Percentiles rank a stretch among this genome's conserved stretches.
Evolutionary conservation across 2,329 filamentous ascomycete genomes (phyloP).

Genomic region (Sporothrix humicola): DNA sequence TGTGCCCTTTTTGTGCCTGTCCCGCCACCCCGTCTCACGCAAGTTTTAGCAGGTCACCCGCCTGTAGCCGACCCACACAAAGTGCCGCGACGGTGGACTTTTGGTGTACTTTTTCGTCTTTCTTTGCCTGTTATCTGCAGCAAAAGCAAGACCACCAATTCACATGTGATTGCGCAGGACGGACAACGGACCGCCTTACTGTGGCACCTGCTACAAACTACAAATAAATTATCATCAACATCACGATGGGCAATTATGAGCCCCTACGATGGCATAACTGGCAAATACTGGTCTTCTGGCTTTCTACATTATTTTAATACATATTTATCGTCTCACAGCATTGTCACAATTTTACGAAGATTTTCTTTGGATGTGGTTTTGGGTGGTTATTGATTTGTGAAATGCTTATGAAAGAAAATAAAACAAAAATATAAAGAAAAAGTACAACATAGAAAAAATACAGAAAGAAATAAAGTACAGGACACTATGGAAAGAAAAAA

Average conservation of each 20-base stretch:
- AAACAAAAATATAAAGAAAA: not conserved
- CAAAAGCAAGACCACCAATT: constrained; percentile 1
- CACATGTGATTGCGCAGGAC: constrained; percentile 15
- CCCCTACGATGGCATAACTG: too few relatives aligned
- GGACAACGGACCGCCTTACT: not conserved
- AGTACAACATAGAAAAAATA: not conserved
- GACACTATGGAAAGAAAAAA: too few relatives aligned
- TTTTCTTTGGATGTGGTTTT: too few relatives aligned
- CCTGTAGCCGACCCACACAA: constrained; percentile 16
- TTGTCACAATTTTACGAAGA: too few relatives aligned
- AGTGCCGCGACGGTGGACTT: not conserved
- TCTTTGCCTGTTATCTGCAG: not conserved
- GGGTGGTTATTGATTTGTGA: too few relatives aligned
- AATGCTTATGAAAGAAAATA: not conserved
- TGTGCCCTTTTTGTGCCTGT: constrained; percentile 8
- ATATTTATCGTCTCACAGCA: too few relatives aligned
- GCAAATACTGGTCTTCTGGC: too few relatives aligned
- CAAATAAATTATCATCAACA: not conserved
- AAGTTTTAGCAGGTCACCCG: not conserved
- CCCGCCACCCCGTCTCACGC: not conserved
- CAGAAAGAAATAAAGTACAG: not conserved
- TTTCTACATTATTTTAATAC: not conserved
- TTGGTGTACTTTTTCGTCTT: not conserved
- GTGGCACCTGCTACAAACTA: not conserved
- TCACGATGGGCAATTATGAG: too few relatives aligned